A percentile compares a stretch with the other conserved stretches of the same genome.
Evolutionary conservation across 2,329 filamentous ascomycete species (phyloP).

Genomic region (Monascus ruber): DNA sequence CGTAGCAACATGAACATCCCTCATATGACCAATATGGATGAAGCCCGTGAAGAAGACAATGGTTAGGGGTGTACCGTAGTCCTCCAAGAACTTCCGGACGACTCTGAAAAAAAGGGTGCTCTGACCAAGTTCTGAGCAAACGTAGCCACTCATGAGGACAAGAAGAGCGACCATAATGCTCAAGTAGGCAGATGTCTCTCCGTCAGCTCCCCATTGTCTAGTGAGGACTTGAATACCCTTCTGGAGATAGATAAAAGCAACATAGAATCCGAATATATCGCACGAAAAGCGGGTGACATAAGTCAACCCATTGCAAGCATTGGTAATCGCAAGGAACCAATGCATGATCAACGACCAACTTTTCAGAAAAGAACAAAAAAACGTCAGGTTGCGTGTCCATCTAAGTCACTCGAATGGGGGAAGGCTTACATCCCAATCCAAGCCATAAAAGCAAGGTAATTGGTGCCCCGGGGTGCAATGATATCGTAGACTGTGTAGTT

Average conservation of each 20-base stretch:
- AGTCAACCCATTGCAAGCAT: slow-evolving; percentile 76
- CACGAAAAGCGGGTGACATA: slow-evolving; percentile 88
- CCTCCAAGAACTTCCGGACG: slow-evolving; percentile 71
- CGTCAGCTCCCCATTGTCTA: slow-evolving; percentile 52
- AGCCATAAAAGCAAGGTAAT: slow-evolving; percentile 83
- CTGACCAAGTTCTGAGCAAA: slow-evolving; percentile 59
- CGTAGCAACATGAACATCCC: slow-evolving; percentile 53
- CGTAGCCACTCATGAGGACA: slow-evolving; percentile 65
- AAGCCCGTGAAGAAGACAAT: slow-evolving; percentile 85
- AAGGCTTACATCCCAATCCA: slow-evolving; percentile 67
- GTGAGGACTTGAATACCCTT: slow-evolving; percentile 81
- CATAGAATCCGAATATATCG: slow-evolving; percentile 90
- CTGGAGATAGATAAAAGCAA: slow-evolving; percentile 82
- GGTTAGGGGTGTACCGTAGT: slow-evolving; percentile 76
- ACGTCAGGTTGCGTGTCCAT: background rate
- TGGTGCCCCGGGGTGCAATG: slow-evolving; percentile 61
- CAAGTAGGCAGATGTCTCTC: slow-evolving; percentile 58
- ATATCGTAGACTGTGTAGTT: slow-evolving; percentile 93
- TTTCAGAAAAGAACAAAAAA: background rate
- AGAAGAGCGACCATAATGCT: slow-evolving; percentile 66
- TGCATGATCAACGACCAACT: slow-evolving; percentile 78
- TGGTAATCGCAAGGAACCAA: slow-evolving; percentile 71
- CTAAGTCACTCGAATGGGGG: background rate
- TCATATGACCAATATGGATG: slow-evolving; percentile 75
- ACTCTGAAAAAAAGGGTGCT: slow-evolving; percentile 64